These are phyloP conservation scores for Pseudevernia furfuracea DNA, from an alignment of 495 filamentous ascomycete genomes.

Conservation along the genomic window DNA sequence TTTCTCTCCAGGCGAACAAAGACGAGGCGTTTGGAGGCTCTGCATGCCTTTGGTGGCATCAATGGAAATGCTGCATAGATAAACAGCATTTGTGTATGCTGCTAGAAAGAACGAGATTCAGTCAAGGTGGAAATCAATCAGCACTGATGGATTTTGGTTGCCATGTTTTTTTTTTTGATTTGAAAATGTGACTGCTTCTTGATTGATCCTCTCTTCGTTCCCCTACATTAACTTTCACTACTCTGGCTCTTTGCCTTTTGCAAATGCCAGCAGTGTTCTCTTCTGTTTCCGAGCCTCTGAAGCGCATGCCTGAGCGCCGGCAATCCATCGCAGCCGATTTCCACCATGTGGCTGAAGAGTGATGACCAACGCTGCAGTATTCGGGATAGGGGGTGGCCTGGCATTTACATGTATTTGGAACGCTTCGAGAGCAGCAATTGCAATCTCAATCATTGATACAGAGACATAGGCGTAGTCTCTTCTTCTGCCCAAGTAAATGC, in stretches of 20 bases:
- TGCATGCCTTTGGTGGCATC: not conserved
- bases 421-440: not conserved
- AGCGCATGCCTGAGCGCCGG: not conserved
- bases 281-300: not conserved
- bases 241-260: not conserved
- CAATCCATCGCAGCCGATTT: not conserved
- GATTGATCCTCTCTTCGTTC: not conserved
- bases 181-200: not conserved
- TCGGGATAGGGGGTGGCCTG: not conserved
- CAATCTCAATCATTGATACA: not conserved
- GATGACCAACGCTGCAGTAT: not conserved
- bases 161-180: not conserved
- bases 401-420: not conserved
- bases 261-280: not conserved
- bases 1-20: not conserved
- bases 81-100: not conserved
- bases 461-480: not conserved
- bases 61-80: not conserved
- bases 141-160: not conserved
- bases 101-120: not conserved
- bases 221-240: no score
- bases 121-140: not conserved
- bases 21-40: not conserved
- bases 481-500: not conserved
- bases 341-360: not conserved